phyloP scores from a whole-genome alignment of 2,329 filamentous ascomycete species.

The Colletotrichum filicis region DNA sequence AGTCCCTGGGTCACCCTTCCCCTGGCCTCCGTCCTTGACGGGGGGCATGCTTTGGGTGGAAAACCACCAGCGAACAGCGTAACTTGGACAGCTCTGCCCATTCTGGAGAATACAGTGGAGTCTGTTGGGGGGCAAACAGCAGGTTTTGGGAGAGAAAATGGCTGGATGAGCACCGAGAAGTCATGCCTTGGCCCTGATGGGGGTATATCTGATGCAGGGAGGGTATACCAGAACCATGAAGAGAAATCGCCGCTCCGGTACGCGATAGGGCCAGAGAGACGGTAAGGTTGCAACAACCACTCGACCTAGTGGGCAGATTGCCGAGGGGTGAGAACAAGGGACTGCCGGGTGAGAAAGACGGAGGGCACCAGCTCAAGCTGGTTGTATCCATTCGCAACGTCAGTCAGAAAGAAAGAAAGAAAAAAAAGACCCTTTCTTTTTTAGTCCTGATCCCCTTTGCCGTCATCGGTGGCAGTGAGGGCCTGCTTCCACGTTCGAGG shows the following conservation, averaged over 20 bases:
- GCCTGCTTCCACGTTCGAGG: conserved; percentile 19
- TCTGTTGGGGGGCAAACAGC: conserved; percentile 28
- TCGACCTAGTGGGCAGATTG: conserved; percentile 33
- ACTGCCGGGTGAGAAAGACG: conserved; percentile 19
- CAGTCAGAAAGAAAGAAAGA: background rate
- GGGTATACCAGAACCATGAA: conserved; percentile 36
- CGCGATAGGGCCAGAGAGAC: conserved; percentile 35
- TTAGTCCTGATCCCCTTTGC: conserved; percentile 17
- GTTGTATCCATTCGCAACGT: background rate
- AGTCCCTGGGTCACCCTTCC: conserved; percentile 17
- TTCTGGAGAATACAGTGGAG: conserved; percentile 28
- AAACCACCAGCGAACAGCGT: conserved; percentile 16
- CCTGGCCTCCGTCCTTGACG: conserved; percentile 17
- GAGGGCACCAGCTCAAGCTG: background rate
- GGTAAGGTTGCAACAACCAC: conserved; percentile 32
- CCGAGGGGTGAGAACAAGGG: conserved; percentile 30
- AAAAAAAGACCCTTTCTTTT: background rate
- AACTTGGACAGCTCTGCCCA: conserved; percentile 28
- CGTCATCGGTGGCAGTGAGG: conserved; percentile 13
- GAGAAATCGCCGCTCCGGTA: conserved; percentile 28
- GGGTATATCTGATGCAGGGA: conserved; percentile 37
- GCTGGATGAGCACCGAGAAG: conserved; percentile 25
- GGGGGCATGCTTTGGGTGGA: conserved; percentile 21
- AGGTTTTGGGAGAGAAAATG: conserved; percentile 31
- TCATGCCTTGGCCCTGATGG: conserved; percentile 32